These are phyloP conservation scores for Populus hybrid DNA, from an alignment of 441 rosid species.

Conservation along the genomic window DNA sequence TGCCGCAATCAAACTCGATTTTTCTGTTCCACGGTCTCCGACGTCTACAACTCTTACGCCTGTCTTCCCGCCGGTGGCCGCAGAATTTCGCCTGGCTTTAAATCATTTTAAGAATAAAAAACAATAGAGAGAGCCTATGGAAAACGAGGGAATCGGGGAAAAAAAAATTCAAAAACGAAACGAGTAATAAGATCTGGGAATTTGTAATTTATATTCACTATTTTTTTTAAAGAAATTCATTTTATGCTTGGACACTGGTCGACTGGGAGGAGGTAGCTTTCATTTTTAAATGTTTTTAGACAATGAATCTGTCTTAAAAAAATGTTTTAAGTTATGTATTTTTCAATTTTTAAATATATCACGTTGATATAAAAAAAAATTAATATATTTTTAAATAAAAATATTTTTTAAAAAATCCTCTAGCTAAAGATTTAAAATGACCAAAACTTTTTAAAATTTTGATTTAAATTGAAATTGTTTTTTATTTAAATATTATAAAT, in stretches of 20 bases:
- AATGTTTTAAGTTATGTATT: too few species aligned
- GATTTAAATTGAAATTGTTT: too few species aligned
- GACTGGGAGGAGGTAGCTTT: background rate
- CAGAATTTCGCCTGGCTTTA: conserved; percentile 44
- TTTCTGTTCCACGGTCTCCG: conserved; percentile 85
- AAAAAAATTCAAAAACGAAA: background rate
- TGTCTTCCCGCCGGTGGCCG: conserved; percentile 42
- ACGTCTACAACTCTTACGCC: conserved; percentile 74
- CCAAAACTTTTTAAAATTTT: too few species aligned
- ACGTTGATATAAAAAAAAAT: too few species aligned
- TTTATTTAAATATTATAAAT: too few species aligned
- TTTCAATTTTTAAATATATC: too few species aligned
- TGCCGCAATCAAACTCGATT: conserved; percentile 86
- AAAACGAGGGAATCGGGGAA: background rate
- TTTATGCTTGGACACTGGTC: background rate
- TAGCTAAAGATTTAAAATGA: background rate
- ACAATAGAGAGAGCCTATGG: background rate
- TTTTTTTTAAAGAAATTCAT: too few species aligned
- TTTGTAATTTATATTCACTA: background rate
- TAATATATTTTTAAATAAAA: too few species aligned
- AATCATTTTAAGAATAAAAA: background rate
- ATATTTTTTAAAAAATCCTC: too few species aligned
- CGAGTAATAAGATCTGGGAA: background rate
- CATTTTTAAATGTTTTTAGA: background rate
- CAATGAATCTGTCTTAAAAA: too few species aligned